Evolutionary conservation across 2,329 filamentous ascomycete species (phyloP).

Genomic region (Sclerotiophoma versabilis): DNA sequence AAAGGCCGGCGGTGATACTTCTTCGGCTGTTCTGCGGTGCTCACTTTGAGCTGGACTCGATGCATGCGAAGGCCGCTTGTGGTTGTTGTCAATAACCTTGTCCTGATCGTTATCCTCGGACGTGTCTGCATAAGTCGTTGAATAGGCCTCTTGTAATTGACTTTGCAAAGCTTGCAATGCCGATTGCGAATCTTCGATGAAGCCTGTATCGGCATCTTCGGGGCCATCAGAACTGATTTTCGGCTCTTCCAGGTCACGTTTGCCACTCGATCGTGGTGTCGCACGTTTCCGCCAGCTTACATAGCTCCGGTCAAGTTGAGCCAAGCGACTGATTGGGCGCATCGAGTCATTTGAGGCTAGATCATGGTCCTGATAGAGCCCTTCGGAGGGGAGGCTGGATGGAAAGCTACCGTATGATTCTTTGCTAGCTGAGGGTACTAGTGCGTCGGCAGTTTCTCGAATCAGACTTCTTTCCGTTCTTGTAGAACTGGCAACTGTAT

Average conservation of each 20-base stretch:
- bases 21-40: neutral
- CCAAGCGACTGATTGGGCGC: constrained; percentile 31
- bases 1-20: neutral
- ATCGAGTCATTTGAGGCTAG: constrained; percentile 8
- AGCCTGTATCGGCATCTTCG: constrained; percentile 26
- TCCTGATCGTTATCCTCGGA: constrained; percentile 24
- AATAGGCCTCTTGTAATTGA: constrained; percentile 44
- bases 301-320: constrained; percentile 36
- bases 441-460: neutral
- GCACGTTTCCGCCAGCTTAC: constrained; percentile 30
- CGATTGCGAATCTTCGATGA: constrained; percentile 55
- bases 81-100: neutral
- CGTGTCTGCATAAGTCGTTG: constrained; percentile 31
- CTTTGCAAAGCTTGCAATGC: constrained; percentile 52
- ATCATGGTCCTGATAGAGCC: neutral
- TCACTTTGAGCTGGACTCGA: too few relatives aligned
- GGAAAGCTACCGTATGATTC: constrained; percentile 48
- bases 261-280: constrained; percentile 16
- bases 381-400: constrained; percentile 27
- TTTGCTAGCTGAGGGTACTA: constrained; percentile 27
- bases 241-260: neutral
- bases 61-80: neutral
- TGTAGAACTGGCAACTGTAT: neutral
- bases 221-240: neutral
- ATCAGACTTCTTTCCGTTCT: neutral